Conservation (phyloP, 495 filamentous ascomycete species). For the Amniculicola lignicola region DNA sequence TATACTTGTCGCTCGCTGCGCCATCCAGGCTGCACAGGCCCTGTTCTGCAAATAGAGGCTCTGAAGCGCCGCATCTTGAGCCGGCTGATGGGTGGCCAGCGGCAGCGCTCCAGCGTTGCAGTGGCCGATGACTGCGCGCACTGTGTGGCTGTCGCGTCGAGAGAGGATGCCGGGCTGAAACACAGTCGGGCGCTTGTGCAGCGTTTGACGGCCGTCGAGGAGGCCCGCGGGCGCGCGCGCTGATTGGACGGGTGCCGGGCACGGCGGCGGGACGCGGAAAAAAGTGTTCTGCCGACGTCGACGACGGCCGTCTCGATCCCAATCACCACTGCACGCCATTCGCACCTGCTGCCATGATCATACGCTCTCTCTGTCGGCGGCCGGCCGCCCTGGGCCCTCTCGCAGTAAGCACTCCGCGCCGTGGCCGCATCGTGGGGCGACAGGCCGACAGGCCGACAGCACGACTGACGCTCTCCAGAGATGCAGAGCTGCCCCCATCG, state of each 20-base stretch:
- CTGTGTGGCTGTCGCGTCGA: constrained; percentile 30
- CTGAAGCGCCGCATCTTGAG: constrained; percentile 25
- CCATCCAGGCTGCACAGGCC: background rate
- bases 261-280: background rate
- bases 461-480: constrained; percentile 27
- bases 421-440: background rate
- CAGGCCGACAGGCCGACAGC: background rate
- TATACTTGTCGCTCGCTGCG: background rate
- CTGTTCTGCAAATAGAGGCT: constrained; percentile 30
- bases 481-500: constrained; percentile 17
- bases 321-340: background rate
- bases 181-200: constrained; percentile 22
- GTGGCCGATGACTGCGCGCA: constrained; percentile 27
- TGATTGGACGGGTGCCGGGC: constrained; percentile 23
- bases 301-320: background rate
- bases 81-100: constrained; percentile 12
- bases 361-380: constrained; percentile 52
- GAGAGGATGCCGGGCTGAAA: no score
- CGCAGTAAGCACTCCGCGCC: constrained; percentile 18
- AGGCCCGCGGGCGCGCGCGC: background rate
- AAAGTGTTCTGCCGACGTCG: background rate
- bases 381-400: constrained; percentile 50
- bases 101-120: constrained; percentile 14
- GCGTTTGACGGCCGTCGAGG: constrained; percentile 9
- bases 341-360: constrained; percentile 45